Base-by-base conservation (phyloP, 2,329 filamentous ascomycete species). In the Thelonectria olida region DNA sequence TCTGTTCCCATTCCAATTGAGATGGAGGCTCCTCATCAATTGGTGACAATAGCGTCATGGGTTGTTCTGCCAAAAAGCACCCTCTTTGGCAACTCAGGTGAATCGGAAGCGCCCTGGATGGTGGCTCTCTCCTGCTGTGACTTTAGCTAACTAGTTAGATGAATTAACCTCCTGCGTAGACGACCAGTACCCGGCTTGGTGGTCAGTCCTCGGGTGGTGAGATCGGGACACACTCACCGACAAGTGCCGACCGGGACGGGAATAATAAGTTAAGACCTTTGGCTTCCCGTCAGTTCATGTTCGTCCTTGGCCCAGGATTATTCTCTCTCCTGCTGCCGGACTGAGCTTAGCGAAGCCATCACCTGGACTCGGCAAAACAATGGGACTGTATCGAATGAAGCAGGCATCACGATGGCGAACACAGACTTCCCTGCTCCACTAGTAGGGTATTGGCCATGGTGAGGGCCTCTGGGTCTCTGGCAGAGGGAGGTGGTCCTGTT, bases 191-290 rank as follows among this genome's bases (percentile, higher is more conserved):
- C 17, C 15, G 36, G 13, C 36, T 12, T 31, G 27, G 27, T 22
- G 36, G 34, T 20, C 48, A 25, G 38, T 12, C 22, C 23, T 25
- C 19, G n/a, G 7, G 28, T 65, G 57, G 48, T 62, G 53, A 64
- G 51, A 55, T 55, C 36, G 45, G 36, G 38, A 45, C 51, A 51
- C 61, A 51, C 63, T 61, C 61, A 63, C 51, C 51, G 49, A 65
- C 45, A 57, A 59, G 55, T 61, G 56, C 61, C 54, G 49, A 42
- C 41, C 34, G 41, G 47, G 38, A 39, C 47, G 19, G 28, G 28
- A 56, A 36, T 38, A 51, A 42, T n/a, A n/a, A n/a, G 41, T 34
- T 15, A 34, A 15, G 31, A 15, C 31, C 31, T 34, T 15, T 13
- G 28, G 28, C 28, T 31, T 34, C 31, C n/a, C 15, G 31, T 15